Evolutionary conservation across 2,329 filamentous ascomycete genomes (phyloP), one percentile per base, ranked within the genome.

Genomic region (Aspergillus sp.): DNA sequence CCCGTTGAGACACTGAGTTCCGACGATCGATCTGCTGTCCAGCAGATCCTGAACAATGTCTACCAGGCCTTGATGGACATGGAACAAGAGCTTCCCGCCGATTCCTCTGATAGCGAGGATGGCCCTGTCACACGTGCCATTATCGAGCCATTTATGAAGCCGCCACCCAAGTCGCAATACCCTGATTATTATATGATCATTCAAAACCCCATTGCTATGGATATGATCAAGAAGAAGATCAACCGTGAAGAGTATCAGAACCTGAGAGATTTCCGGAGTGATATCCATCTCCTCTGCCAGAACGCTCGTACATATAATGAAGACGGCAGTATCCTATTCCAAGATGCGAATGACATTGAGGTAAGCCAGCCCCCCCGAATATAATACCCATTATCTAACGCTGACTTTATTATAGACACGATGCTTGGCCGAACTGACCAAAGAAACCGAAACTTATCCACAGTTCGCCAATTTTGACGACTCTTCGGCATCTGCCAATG

Each of bases 241-340:
- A 97, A 96, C 80, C 93, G 91, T 76, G 91, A 96, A 70, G 91
- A 97, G 71, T 99, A 99, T 75, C 86, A 85, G 66, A 89, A 84
- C 68, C 77, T 97, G 60, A 86, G 85, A 70, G 90, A 93, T 66
- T 86, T 99, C 82, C 84, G 86, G 55, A 86, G 85, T 64, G 96
- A 99, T 70, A 87, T 99, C 61, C 85, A 87, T 51, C 78, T 93
- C 62, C 84, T 99, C 75, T 95, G 93, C 73, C 86, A 84, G 71
- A 99, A 99, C 75, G 96, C 93, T 64, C 86, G 91, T 73, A 95
- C 90, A 3, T 99, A 96, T 81, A 99, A 99, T 70, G 96, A 99
- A 76, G 95, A 98, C 71, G 90, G 89, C 57, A 97, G 93, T 75
- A 81, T 96, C 67, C 83, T 99, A 54, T 98, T 93, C 78, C 85